A percentile compares a stretch with the other conserved stretches of the same genome.
These are phyloP conservation scores for Phellopilus nigrolimitatus DNA, from an alignment of 1,284 basidiomycete genomes.

Conservation along the genomic window DNA sequence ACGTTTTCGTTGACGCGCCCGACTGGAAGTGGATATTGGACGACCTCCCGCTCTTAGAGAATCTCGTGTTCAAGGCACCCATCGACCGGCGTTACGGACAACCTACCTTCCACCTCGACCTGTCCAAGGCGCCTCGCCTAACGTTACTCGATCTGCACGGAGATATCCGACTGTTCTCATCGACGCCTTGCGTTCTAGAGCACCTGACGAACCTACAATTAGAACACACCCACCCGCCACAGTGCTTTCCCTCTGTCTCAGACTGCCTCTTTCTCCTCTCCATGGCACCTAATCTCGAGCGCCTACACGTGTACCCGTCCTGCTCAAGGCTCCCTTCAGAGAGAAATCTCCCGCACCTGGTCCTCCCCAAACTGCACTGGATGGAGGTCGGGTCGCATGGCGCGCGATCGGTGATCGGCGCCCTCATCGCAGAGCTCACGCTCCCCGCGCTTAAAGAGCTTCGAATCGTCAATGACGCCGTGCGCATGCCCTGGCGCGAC, in stretches of 20 bases:
- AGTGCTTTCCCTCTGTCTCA: neutral
- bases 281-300: neutral
- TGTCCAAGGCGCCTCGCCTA: neutral
- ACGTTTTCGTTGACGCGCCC: neutral
- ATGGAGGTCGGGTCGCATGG: neutral
- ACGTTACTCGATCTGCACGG: neutral
- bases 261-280: neutral
- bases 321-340: neutral
- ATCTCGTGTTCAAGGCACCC: neutral
- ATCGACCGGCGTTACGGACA: neutral
- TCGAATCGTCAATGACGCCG: neutral
- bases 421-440: neutral
- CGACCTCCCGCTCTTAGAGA: neutral
- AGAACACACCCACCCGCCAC: neutral
- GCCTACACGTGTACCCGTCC: neutral
- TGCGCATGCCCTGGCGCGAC: neutral
- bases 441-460: neutral
- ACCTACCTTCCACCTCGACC: neutral
- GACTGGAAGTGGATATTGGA: neutral
- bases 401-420: neutral
- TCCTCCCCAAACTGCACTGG: neutral
- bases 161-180: neutral
- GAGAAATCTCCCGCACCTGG: neutral
- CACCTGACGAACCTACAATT: neutral
- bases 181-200: neutral